phyloP scores from a whole-genome alignment of 257 asterid species.

The Orobanche coerulescens region DNA sequence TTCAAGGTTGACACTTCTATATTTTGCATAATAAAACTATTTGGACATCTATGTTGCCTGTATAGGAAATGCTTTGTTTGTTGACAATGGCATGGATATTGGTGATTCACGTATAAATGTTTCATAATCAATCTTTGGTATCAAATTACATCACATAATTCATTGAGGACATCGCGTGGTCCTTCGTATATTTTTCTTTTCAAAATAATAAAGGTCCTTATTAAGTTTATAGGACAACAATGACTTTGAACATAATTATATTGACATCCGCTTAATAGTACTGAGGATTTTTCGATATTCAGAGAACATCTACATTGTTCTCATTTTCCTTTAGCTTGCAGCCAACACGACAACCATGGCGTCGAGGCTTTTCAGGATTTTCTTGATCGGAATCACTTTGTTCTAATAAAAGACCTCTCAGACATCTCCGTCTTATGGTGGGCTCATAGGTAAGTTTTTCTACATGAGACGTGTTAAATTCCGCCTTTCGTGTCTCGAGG shows the following conservation, averaged over 20 bases:
- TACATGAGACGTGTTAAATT: conserved; percentile 30
- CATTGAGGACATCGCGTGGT: neutral
- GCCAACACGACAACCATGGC: conserved; percentile 72
- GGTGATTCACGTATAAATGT: conserved; percentile 8
- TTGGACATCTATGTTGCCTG: neutral
- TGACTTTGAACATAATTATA: conserved; percentile 6
- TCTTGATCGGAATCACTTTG: conserved; percentile 66
- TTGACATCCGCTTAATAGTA: neutral
- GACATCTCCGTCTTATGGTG: conserved; percentile 66
- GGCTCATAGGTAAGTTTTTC: conserved; percentile 53
- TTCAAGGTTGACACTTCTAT: conserved; percentile 16
- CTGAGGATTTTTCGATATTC: conserved; percentile 16
- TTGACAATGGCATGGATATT: neutral
- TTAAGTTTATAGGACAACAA: conserved; percentile 16
- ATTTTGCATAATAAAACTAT: conserved; percentile 7
- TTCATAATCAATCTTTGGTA: conserved; percentile 4
- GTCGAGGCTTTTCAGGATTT: conserved; percentile 47
- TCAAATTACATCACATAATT: conserved; percentile 2
- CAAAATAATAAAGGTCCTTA: conserved; percentile 1
- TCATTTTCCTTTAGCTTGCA: conserved; percentile 30
- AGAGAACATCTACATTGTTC: conserved; percentile 25
- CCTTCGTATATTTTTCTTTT: neutral
- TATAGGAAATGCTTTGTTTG: conserved; percentile 8
- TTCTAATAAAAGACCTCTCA: conserved; percentile 60
- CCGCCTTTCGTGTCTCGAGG: conserved; percentile 38